Evolutionary conservation across 805 yeast species (phyloP).

Genomic region (Kodamaea sagamina): DNA sequence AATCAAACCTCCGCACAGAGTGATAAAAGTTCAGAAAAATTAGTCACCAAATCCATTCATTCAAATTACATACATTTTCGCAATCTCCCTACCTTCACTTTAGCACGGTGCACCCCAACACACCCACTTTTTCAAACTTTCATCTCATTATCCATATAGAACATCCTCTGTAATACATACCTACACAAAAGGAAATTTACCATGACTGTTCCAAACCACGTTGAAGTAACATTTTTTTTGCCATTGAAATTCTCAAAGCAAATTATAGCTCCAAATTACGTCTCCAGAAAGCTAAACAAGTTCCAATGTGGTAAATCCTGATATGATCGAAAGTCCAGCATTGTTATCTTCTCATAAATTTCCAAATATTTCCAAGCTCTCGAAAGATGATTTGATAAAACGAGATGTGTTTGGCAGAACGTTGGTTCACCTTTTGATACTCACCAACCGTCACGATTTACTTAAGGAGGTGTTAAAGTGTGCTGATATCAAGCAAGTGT

Average conservation of each 20-base stretch:
- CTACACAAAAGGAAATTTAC: no score
- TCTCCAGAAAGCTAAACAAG: not conserved
- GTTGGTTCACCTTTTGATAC: slow-evolving; percentile 56
- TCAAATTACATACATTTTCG: no score
- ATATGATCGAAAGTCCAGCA: slow-evolving; percentile 2
- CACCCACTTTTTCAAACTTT: no score
- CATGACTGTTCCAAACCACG: not conserved
- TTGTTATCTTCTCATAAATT: not conserved
- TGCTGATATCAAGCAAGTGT: slow-evolving; percentile 44
- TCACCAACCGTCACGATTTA: slow-evolving; percentile 49
- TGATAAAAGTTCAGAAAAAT: no score
- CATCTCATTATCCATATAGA: no score
- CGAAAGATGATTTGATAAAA: slow-evolving; percentile 40
- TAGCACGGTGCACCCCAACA: no score
- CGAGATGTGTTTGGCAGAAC: slow-evolving; percentile 76
- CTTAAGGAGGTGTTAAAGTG: slow-evolving; percentile 50
- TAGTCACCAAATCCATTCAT: no score
- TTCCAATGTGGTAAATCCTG: slow-evolving; percentile 4
- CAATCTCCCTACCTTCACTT: no score
- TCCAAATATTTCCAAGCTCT: slow-evolving; percentile 19
- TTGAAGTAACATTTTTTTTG: slow-evolving; percentile 2
- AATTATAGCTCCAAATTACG: slow-evolving; percentile 1
- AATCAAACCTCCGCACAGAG: no score
- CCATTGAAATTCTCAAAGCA: not conserved
- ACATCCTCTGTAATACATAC: no score